Evolutionary conservation across 225 moss, liverwort and hornwort species (phyloP), one percentile per base, ranked within the genome.

Genomic region (Marchantia paleacea): DNA sequence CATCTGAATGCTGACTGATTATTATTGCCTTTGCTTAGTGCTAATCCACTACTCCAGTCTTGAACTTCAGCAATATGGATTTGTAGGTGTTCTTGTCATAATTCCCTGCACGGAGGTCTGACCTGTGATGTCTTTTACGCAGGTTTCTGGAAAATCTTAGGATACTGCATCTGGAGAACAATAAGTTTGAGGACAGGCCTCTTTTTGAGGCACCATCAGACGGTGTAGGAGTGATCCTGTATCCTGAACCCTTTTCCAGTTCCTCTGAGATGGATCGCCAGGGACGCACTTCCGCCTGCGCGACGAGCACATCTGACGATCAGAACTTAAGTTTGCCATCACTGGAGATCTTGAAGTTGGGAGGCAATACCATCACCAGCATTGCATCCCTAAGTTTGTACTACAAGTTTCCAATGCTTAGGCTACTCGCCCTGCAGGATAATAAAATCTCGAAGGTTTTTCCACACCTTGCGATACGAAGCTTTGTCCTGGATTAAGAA

Each of bases 391-490:
- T 99, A 78, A 85, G 80, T 16, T 75, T 99, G n/a, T 80, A 79
- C 62, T 78, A 69, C 65, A 88, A 79, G 68, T 95, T 94, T 83
- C 87, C 92, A 55, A 87, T 82, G 78, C 87, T 99, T 11, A 92
- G 89, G 84, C 81, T 91, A 76, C 89, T 99, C 75, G 90, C 87
- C 39, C 87, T 99, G 54, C 91, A 92, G 74, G 86, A 92, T 84
- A 99, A 99, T 77, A 92, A 91, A 64, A 94, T 99, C 47, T 81
- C 81, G 1, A 99, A 94, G 91, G 99, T 88, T 30, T 79, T 5
- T 20, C 61, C 30, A 13, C 61, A 63, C 28, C 74, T 26, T 13
- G 50, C 14, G 28, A 15, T 54, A 18, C 3, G 26, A 26, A 12
- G 19, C 57, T 25, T 10, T 73, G 6, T 52, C 12, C 52, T 26